These are phyloP conservation scores for Diaporthe vaccinii DNA, from an alignment of 2,329 filamentous ascomycete species.

Conservation along the genomic window DNA sequence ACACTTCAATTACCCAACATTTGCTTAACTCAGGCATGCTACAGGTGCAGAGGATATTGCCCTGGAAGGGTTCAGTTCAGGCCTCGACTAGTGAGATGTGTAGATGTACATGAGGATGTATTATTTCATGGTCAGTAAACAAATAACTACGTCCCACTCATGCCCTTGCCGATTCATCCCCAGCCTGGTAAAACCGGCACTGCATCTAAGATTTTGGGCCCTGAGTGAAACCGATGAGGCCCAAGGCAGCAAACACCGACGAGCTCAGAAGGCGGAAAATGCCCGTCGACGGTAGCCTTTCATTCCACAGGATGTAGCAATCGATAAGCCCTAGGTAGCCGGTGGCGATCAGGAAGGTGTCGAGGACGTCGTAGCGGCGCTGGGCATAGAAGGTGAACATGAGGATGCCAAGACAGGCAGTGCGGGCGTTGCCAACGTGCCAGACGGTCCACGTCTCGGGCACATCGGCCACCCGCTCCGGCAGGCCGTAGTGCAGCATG, in stretches of 20 bases:
- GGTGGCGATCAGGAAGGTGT: not conserved
- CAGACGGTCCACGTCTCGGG: slow-evolving; percentile 16
- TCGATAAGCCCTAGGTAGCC: slow-evolving; percentile 2
- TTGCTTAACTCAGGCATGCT: too few relatives aligned
- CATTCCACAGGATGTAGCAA: not conserved
- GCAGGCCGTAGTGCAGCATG: not conserved
- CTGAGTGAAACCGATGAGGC: not conserved
- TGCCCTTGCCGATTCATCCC: not conserved
- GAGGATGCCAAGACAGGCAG: slow-evolving; percentile 3
- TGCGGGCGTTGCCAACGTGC: slow-evolving; percentile 17
- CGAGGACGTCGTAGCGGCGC: slow-evolving; percentile 17
- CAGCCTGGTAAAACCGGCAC: not conserved
- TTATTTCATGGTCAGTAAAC: too few relatives aligned
- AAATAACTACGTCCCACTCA: too few relatives aligned
- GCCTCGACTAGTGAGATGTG: too few relatives aligned
- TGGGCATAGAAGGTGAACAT: slow-evolving; percentile 6
- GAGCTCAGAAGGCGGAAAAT: not conserved
- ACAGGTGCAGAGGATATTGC: too few relatives aligned
- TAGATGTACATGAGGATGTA: too few relatives aligned
- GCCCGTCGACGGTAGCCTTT: not conserved
- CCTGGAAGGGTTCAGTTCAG: too few relatives aligned
- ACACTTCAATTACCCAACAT: too few relatives aligned
- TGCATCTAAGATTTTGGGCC: not conserved
- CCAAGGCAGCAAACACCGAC: slow-evolving; percentile 7
- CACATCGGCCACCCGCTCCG: slow-evolving; percentile 6